phyloP scores from a whole-genome alignment of 2,329 filamentous ascomycete genomes.

The Thermomyces lanuginosus region DNA sequence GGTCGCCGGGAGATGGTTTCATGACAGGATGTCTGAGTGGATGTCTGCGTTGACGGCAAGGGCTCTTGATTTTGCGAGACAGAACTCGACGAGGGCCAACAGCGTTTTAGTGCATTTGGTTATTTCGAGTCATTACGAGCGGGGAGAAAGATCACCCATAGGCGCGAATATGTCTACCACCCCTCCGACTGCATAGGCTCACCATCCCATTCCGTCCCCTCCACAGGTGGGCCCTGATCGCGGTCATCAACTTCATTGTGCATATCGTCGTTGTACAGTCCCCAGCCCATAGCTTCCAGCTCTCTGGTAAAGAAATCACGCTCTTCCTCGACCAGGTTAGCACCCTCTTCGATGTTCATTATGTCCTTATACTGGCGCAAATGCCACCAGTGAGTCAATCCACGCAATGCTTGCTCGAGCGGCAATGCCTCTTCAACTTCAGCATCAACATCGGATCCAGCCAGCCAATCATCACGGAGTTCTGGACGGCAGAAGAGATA shows the following conservation, averaged over 20 bases:
- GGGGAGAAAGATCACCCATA: background rate
- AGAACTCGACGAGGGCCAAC: too few relatives aligned
- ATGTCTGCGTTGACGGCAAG: too few relatives aligned
- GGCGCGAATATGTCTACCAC: constrained; percentile 8
- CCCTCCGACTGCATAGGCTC: constrained; percentile 21
- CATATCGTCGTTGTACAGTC: constrained; percentile 22
- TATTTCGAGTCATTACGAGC: background rate
- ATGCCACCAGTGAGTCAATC: constrained; percentile 90
- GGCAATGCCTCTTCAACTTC: constrained; percentile 88
- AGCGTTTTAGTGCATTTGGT: too few relatives aligned
- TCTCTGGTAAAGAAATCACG: constrained; percentile 66
- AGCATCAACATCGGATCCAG: constrained; percentile 76
- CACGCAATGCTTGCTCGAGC: constrained; percentile 75
- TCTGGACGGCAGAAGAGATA: constrained; percentile 89
- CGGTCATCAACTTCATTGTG: constrained; percentile 14
- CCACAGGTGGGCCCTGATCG: constrained; percentile 12
- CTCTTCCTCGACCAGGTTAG: constrained; percentile 50
- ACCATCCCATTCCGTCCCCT: constrained; percentile 22
- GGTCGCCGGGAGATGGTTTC: too few relatives aligned
- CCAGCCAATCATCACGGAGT: constrained; percentile 82
- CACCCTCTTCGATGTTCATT: constrained; percentile 39
- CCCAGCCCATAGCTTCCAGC: constrained; percentile 52
- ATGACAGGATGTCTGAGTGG: too few relatives aligned
- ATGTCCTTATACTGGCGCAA: constrained; percentile 64
- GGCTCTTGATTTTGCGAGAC: too few relatives aligned